Evolutionary conservation across 305 asterid genomes (phyloP).

Genomic region (Fraxinus sp.): DNA sequence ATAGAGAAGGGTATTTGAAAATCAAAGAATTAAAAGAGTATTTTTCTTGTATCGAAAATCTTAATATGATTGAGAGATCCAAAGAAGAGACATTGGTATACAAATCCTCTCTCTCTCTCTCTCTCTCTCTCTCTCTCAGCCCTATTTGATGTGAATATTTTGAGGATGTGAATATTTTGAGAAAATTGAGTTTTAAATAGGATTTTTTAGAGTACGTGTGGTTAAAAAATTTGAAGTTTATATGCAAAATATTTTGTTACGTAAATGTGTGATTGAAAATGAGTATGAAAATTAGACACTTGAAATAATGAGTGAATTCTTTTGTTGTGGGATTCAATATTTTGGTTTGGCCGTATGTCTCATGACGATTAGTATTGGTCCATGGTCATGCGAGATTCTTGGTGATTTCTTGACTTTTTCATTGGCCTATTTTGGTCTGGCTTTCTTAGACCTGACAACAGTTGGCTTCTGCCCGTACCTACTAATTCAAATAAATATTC

Average conservation of each 20-base stretch:
- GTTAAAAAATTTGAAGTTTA: too few species aligned
- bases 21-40: too few species aligned
- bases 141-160: too few species aligned
- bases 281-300: too few species aligned
- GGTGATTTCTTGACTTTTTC: not conserved
- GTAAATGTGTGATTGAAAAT: too few species aligned
- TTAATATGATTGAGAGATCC: slow-evolving; percentile 35
- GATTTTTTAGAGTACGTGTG: too few species aligned
- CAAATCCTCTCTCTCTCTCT: slow-evolving; percentile 30
- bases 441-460: not conserved
- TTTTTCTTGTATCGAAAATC: not conserved
- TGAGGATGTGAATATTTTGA: too few species aligned
- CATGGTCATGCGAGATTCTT: not conserved
- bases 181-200: too few species aligned
- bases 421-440: not conserved
- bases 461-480: not conserved
- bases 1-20: not conserved
- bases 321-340: slow-evolving; percentile 13
- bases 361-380: not conserved
- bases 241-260: too few species aligned
- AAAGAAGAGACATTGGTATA: slow-evolving; percentile 51
- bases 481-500: not conserved
- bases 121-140: slow-evolving; percentile 10
- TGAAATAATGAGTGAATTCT: not conserved
- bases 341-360: not conserved